Evolutionary conservation across 768 basidiomycete genomes (phyloP).

Genomic region (Termitomyces bulborhizus): DNA sequence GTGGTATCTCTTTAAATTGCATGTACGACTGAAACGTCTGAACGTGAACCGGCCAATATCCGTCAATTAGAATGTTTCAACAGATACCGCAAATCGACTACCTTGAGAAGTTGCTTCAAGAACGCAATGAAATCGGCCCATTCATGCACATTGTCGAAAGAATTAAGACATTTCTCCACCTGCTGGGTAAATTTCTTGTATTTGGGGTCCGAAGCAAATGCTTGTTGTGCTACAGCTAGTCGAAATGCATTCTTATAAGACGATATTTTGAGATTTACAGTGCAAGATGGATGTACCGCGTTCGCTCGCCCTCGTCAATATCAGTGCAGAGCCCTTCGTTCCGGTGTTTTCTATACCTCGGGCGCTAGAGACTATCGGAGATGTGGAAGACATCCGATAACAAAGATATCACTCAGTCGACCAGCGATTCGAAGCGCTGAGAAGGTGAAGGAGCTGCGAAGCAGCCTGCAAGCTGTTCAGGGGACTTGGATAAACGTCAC

Average conservation of each 20-base stretch:
- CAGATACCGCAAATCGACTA: constrained; percentile 20
- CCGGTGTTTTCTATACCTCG: constrained; percentile 27
- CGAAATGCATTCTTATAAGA: not conserved
- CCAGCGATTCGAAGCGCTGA: constrained; percentile 12
- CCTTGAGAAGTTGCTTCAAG: constrained; percentile 89
- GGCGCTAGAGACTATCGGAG: constrained; percentile 22
- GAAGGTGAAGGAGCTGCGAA: constrained; percentile 10
- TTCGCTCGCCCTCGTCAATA: constrained; percentile 39
- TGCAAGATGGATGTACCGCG: constrained; percentile 34
- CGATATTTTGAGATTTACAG: not conserved
- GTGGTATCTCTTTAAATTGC: constrained; percentile 94
- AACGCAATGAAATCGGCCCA: constrained; percentile 99
- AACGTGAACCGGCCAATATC: not conserved
- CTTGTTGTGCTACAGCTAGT: constrained; percentile 44
- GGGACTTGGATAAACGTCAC: not conserved
- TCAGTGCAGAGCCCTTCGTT: constrained; percentile 34
- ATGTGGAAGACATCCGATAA: constrained; percentile 13
- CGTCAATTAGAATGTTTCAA: not conserved
- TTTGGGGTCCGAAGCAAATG: constrained; percentile 78
- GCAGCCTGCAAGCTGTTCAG: not conserved
- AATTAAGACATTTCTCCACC: constrained; percentile 87
- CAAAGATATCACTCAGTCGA: constrained; percentile 6
- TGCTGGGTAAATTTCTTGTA: constrained; percentile 91
- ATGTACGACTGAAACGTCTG: constrained; percentile 91
- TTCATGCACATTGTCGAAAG: constrained; percentile 95